These are phyloP conservation scores for Kwoniella sp. DNA, from an alignment of 768 basidiomycete genomes.

Conservation along the genomic window DNA sequence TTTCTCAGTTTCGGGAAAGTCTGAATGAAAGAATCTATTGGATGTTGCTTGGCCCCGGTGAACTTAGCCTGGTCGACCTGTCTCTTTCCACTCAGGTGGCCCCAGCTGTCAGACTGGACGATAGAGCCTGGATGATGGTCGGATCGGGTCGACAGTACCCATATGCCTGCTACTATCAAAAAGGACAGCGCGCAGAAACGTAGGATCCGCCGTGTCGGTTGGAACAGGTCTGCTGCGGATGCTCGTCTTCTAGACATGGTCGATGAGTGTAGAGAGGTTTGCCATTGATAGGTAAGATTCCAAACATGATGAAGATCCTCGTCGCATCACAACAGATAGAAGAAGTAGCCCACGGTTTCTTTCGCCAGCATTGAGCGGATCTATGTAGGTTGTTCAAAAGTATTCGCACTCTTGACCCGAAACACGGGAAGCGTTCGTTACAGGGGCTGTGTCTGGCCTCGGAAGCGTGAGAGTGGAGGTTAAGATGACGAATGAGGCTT, in stretches of 20 bases:
- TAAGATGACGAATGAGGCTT: too few relatives aligned
- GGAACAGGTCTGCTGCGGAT: conserved; percentile 8
- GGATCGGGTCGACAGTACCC: conserved; percentile 4
- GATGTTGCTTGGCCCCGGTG: background rate
- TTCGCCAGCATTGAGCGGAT: too few relatives aligned
- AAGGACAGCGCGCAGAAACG: conserved; percentile 17
- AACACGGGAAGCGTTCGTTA: background rate
- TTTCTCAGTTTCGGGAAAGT: conserved; percentile 13
- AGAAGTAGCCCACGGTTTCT: too few relatives aligned
- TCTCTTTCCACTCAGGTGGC: background rate
- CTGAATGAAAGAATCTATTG: conserved; percentile 8
- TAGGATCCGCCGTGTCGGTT: conserved; percentile 8
- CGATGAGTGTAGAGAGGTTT: background rate
- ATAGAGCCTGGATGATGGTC: background rate
- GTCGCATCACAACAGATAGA: too few relatives aligned
- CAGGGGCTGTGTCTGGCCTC: background rate
- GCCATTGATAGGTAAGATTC: background rate
- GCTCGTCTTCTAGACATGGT: conserved; percentile 12
- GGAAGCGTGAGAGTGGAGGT: too few relatives aligned
- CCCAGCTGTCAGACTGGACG: background rate
- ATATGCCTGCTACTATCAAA: conserved; percentile 16
- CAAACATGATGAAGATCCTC: too few relatives aligned
- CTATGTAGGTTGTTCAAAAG: too few relatives aligned
- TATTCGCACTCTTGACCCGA: background rate
- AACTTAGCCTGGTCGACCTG: background rate